A percentile compares a stretch with the other conserved stretches of the same genome.
These are phyloP conservation scores for Fusarium sp. DNA, from an alignment of 2,329 filamentous ascomycete genomes.

Conservation along the genomic window DNA sequence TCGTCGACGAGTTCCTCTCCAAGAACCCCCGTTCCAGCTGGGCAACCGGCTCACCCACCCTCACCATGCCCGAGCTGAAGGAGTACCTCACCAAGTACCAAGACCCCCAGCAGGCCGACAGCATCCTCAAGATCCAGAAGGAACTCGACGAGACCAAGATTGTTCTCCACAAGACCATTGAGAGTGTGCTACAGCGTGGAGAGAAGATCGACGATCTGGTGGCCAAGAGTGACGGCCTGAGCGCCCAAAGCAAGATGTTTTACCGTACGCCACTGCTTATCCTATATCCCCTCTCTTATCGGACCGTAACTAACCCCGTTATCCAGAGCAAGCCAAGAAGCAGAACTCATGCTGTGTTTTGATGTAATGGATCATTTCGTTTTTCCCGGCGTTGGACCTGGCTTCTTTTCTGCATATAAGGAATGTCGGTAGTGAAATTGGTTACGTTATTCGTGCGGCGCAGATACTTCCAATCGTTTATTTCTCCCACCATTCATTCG, in stretches of 20 bases:
- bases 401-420: slow-evolving; percentile 47
- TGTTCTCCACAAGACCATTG: slow-evolving; percentile 95
- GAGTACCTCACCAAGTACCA: slow-evolving; percentile 82
- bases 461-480: slow-evolving; percentile 45
- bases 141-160: slow-evolving; percentile 98
- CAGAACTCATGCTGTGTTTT: slow-evolving; percentile 80
- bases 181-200: slow-evolving; percentile 85
- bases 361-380: slow-evolving; percentile 63
- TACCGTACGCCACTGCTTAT: slow-evolving; percentile 70
- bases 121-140: slow-evolving; percentile 94
- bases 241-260: slow-evolving; percentile 96
- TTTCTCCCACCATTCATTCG: slow-evolving; percentile 39
- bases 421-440: slow-evolving; percentile 48
- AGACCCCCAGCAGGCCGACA: slow-evolving; percentile 88
- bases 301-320: slow-evolving; percentile 11
- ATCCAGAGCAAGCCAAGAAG: slow-evolving; percentile 75
- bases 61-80: slow-evolving; percentile 78
- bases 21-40: slow-evolving; percentile 78
- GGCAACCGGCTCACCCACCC: slow-evolving; percentile 63
- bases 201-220: slow-evolving; percentile 98
- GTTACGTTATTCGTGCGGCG: slow-evolving; percentile 49
- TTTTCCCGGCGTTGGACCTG: slow-evolving; percentile 50
- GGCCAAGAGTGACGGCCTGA: slow-evolving; percentile 90
- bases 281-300: neutral
- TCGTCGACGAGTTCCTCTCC: slow-evolving; percentile 86